phyloP scores from a whole-genome alignment of 306 rosid species.

The Hippophae rhamnoides region DNA sequence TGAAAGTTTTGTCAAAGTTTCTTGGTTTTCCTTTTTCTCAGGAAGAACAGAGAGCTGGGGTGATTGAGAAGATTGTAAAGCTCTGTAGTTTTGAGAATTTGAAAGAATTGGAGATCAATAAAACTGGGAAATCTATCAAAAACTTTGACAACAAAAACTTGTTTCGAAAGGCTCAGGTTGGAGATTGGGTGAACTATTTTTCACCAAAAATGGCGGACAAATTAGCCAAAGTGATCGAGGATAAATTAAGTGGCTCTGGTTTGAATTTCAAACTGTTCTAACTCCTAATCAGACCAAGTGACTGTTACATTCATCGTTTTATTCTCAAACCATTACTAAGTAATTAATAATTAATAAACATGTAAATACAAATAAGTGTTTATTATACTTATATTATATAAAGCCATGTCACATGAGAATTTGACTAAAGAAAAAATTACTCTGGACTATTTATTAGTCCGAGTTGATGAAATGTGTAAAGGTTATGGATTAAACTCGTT shows the following conservation, averaged over 20 bases:
- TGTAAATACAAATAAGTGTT: too few relatives aligned
- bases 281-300: too few relatives aligned
- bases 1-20: slow-evolving; percentile 34
- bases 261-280: slow-evolving; percentile 15
- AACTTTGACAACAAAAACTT: slow-evolving; percentile 31
- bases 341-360: too few relatives aligned
- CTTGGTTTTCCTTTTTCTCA: slow-evolving; percentile 28
- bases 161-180: slow-evolving; percentile 49
- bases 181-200: slow-evolving; percentile 49
- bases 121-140: slow-evolving; percentile 16
- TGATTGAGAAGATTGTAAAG: slow-evolving; percentile 24
- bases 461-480: too few relatives aligned
- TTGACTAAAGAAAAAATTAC: too few relatives aligned
- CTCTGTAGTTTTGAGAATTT: slow-evolving; percentile 40
- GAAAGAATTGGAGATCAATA: slow-evolving; percentile 42
- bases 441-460: too few relatives aligned
- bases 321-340: too few relatives aligned
- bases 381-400: too few relatives aligned
- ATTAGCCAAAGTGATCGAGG: slow-evolving; percentile 31
- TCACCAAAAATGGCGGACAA: slow-evolving; percentile 34
- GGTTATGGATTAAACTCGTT: too few relatives aligned
- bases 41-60: slow-evolving; percentile 35
- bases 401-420: too few relatives aligned
- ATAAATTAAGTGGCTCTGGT: slow-evolving; percentile 32
- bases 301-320: too few relatives aligned